These are phyloP conservation scores for Erysimum cheiri DNA, from an alignment of 441 rosid genomes.

Conservation along the genomic window DNA sequence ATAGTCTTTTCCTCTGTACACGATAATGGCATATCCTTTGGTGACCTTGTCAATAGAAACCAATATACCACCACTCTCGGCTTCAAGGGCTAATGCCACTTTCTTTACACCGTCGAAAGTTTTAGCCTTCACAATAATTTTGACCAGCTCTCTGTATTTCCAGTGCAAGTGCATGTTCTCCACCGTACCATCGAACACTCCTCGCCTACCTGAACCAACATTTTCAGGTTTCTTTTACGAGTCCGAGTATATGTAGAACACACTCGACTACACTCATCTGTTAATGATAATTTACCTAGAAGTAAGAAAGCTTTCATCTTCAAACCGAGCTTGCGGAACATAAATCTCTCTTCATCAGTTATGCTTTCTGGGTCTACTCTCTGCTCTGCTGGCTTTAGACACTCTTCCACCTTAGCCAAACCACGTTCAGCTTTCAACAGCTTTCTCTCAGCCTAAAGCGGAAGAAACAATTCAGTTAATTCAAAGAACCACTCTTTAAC, in stretches of 20 bases:
- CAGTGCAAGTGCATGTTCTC: slow-evolving; percentile 99
- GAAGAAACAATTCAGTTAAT: slow-evolving; percentile 3
- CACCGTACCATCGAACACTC: slow-evolving; percentile 94
- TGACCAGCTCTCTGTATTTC: slow-evolving; percentile 91
- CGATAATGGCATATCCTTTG: slow-evolving; percentile 87
- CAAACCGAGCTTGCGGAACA: slow-evolving; percentile 95
- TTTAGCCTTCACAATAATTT: slow-evolving; percentile 76
- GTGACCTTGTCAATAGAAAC: slow-evolving; percentile 91
- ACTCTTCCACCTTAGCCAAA: slow-evolving; percentile 79
- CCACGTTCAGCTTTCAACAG: slow-evolving; percentile 75
- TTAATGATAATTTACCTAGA: slow-evolving; percentile 60
- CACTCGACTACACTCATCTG: not conserved
- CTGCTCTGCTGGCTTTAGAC: slow-evolving; percentile 64
- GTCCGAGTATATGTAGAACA: not conserved
- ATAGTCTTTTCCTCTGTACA: slow-evolving; percentile 85
- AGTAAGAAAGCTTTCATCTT: slow-evolving; percentile 96
- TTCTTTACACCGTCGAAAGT: slow-evolving; percentile 82
- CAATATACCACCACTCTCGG: slow-evolving; percentile 89
- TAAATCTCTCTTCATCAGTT: slow-evolving; percentile 93
- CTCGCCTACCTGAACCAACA: slow-evolving; percentile 79
- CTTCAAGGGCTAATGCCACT: slow-evolving; percentile 93
- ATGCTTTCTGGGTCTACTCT: slow-evolving; percentile 79
- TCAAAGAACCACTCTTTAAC: slow-evolving; percentile 2
- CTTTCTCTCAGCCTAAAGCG: slow-evolving; percentile 72
- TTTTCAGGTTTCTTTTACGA: slow-evolving; percentile 30